These are phyloP conservation scores for Thraustochytrium sp. DNA, from an alignment of 352 stramenopile species.

Conservation along the genomic window DNA sequence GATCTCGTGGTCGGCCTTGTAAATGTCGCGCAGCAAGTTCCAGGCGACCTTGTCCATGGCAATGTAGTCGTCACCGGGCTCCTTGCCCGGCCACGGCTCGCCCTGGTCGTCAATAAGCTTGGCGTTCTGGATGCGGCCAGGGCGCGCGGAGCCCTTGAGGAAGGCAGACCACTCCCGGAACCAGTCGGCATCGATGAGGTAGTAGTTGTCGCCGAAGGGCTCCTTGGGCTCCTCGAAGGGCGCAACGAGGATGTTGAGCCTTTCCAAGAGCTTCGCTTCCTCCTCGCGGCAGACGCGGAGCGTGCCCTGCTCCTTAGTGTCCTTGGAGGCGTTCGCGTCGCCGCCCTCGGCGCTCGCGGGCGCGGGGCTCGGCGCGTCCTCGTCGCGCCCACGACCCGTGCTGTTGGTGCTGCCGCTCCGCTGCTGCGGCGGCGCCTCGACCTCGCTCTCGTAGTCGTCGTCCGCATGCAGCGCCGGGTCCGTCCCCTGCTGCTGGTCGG, in stretches of 20 bases:
- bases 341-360: not conserved
- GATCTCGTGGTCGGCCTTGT: conserved; percentile 1
- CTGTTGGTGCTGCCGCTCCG: too few species aligned
- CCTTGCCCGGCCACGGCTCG: not conserved
- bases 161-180: conserved; percentile 30
- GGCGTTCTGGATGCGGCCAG: conserved; percentile 9
- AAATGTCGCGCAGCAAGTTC: conserved; percentile 19
- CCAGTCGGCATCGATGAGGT: conserved; percentile 10
- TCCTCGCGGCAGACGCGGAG: not conserved
- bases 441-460: not conserved
- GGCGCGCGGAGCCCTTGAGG: not conserved
- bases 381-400: not conserved
- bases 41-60: conserved; percentile 7
- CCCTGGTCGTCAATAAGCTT: not conserved
- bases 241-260: not conserved
- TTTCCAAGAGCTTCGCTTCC: not conserved
- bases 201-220: not conserved
- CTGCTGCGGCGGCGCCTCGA: too few species aligned
- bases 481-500: not conserved
- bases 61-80: not conserved
- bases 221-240: conserved; percentile 20
- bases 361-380: not conserved
- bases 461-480: not conserved
- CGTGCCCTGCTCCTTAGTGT: not conserved
- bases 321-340: not conserved